These are phyloP conservation scores for Botryotinia narcissicola DNA, from an alignment of 2,329 filamentous ascomycete genomes.

Conservation along the genomic window DNA sequence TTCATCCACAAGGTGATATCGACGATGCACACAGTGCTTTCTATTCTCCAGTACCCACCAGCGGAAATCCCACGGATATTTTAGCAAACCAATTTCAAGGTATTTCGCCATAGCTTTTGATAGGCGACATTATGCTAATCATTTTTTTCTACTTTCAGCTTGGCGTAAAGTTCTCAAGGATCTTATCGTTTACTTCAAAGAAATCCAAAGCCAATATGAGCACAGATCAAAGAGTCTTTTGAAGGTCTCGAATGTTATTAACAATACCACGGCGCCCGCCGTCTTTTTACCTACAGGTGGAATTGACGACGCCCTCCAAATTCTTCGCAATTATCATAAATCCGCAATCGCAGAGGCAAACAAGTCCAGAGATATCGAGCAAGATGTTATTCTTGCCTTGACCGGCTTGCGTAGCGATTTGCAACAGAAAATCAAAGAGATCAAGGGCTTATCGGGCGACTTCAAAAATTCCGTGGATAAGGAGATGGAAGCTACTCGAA, in stretches of 20 bases:
- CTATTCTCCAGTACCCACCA: conserved; percentile 83
- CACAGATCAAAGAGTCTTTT: conserved; percentile 75
- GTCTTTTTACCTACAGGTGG: conserved; percentile 78
- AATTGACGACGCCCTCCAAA: conserved; percentile 80
- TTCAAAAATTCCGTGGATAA: conserved; percentile 97
- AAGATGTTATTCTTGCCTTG: conserved; percentile 84
- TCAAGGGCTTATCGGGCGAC: conserved; percentile 87
- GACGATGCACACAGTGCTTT: conserved; percentile 80
- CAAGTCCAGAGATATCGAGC: conserved; percentile 87
- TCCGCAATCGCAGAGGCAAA: conserved; percentile 75
- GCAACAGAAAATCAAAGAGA: conserved; percentile 96
- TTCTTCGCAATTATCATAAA: conserved; percentile 80
- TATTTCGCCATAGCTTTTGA: conserved; percentile 44
- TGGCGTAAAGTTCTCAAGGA: conserved; percentile 97
- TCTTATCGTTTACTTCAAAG: conserved; percentile 88
- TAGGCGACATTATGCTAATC: neutral
- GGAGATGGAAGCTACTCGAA: conserved; percentile 83
- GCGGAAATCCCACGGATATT: conserved; percentile 81
- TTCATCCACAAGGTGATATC: conserved; percentile 66
- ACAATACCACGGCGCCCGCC: conserved; percentile 72
- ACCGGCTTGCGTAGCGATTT: conserved; percentile 84
- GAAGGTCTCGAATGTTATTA: conserved; percentile 80
- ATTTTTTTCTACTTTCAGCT: conserved; percentile 49
- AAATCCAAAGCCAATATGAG: conserved; percentile 88
- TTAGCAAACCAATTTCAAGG: conserved; percentile 87